Conservation (phyloP, 2,329 filamentous ascomycete species). For the Colletotrichum limetticola region DNA sequence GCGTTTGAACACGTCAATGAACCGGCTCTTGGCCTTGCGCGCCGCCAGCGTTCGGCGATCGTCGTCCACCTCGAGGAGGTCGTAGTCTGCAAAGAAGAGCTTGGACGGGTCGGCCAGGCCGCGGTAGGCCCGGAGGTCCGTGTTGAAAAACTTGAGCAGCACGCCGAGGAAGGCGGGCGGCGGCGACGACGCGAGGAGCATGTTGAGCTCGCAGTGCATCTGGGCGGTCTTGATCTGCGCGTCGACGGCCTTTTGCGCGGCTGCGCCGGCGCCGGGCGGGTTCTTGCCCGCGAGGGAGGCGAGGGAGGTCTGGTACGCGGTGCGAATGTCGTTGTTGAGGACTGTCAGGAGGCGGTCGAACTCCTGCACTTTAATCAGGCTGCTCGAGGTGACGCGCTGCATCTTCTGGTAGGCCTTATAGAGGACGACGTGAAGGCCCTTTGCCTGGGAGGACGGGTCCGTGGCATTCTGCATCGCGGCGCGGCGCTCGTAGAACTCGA, state of each 20-base stretch:
- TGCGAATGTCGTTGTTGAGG: conserved; percentile 61
- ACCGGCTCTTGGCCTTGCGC: conserved; percentile 48
- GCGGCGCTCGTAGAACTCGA: conserved; percentile 60
- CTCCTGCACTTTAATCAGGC: conserved; percentile 67
- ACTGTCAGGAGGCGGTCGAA: conserved; percentile 70
- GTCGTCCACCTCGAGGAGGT: conserved; percentile 73
- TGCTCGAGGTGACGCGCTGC: conserved; percentile 59
- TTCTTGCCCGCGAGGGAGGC: conserved; percentile 59
- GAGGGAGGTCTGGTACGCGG: conserved; percentile 59
- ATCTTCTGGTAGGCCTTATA: conserved; percentile 67
- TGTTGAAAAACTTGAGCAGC: conserved; percentile 73
- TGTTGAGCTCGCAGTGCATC: conserved; percentile 59
- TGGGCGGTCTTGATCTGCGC: conserved; percentile 57
- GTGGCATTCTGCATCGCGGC: conserved; percentile 51
- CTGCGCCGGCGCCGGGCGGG: conserved; percentile 44
- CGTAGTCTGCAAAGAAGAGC: conserved; percentile 79
- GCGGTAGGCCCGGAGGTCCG: conserved; percentile 68
- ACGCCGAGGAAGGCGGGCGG: conserved; percentile 62
- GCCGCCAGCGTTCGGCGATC: conserved; percentile 59
- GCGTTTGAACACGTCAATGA: conserved; percentile 69
- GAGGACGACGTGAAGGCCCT: conserved; percentile 61
- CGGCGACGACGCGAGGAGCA: conserved; percentile 61
- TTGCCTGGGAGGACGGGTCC: conserved; percentile 49
- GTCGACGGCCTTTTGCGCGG: conserved; percentile 53
- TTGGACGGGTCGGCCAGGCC: conserved; percentile 71